Evolutionary conservation across 352 stramenopile genomes (phyloP), one percentile per base, ranked within the genome.

Genomic region (Phytophthora constricta): DNA sequence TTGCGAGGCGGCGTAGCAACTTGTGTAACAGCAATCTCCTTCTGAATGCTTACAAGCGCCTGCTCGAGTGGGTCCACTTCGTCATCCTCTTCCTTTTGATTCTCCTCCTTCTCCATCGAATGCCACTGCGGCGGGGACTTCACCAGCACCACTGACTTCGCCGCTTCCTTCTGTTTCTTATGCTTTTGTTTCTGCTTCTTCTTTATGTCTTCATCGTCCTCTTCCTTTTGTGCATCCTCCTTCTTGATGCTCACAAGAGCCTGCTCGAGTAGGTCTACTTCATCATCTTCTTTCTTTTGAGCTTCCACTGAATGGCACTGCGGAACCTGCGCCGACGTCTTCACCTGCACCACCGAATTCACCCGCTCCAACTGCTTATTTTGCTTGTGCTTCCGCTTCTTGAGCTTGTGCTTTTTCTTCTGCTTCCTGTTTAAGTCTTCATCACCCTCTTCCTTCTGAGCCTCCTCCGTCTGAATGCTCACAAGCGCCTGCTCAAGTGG

Each of bases 51-150:
- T 10, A 65, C 52, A 28, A 86, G 54, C 16, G 70, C 72, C 37
- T 71, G 69, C 31, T 84, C 76, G 14, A 85, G 46, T 27, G 68
- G 63, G 33, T 84, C 62, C 39, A 70, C 62, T 25, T 46, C 61
- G 16, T 63, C 59, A 17, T 69, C 63, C 5, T 65, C 63, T 5
- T 68, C 45, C 22, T 62, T 49, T 17, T 22, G n/a, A n/a, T 48
- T 42, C 14, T 46, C 58, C 11, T 60, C 11, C 13, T 55, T 58
- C 33, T 52, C 17, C 54, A 59, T 49, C 8, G 31, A 50, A 52
- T 67, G 43, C 47, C 22, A 45, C 39, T 67, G 51, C 20, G 53
- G 42, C 10, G 49, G 37, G 5, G 66, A 17, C 25, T 37, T 33
- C 17, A n/a, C 37, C 42, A n/a, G 27, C 27, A 53, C 41, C 33